Evolutionary conservation across 768 basidiomycete genomes (phyloP).

Genomic region (Lanmaoa pseudosensibilis): DNA sequence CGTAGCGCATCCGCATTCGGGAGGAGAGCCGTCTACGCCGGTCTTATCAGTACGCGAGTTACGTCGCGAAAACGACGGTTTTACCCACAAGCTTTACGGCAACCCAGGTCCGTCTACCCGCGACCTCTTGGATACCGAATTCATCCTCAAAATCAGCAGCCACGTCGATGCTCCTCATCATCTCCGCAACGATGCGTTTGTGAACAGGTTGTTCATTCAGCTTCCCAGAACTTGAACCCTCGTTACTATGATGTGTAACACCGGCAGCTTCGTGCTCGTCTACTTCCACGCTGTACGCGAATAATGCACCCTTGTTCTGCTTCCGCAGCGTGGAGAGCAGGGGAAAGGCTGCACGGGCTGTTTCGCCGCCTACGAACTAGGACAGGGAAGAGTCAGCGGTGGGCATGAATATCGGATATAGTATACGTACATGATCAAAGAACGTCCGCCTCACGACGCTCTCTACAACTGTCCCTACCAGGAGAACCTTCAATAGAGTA

Average conservation of each 20-base stretch:
- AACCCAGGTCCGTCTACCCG: constrained; percentile 70
- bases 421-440: constrained; percentile 67
- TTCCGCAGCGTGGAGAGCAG: constrained; percentile 60
- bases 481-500: constrained; percentile 48
- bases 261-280: constrained; percentile 56
- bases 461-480: constrained; percentile 62
- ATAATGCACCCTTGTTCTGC: constrained; percentile 71
- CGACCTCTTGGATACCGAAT: constrained; percentile 22
- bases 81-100: constrained; percentile 75
- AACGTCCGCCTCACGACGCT: constrained; percentile 75
- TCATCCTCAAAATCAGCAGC: constrained; percentile 78
- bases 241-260: not conserved
- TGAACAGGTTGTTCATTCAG: constrained; percentile 39
- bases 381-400: not conserved
- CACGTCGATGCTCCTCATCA: constrained; percentile 71
- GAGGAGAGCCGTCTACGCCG: constrained; percentile 61
- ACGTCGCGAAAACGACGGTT: not conserved
- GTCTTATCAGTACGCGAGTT: not conserved
- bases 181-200: constrained; percentile 72
- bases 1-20: constrained; percentile 60
- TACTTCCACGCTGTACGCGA: constrained; percentile 87
- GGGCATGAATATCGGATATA: not conserved
- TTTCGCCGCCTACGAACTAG: constrained; percentile 92
- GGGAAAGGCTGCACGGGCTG: constrained; percentile 65
- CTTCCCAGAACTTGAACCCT: not conserved